Base-by-base conservation (phyloP, 371 early-diverging fungal genomes). In the Syncephalastrum monosporum region DNA sequence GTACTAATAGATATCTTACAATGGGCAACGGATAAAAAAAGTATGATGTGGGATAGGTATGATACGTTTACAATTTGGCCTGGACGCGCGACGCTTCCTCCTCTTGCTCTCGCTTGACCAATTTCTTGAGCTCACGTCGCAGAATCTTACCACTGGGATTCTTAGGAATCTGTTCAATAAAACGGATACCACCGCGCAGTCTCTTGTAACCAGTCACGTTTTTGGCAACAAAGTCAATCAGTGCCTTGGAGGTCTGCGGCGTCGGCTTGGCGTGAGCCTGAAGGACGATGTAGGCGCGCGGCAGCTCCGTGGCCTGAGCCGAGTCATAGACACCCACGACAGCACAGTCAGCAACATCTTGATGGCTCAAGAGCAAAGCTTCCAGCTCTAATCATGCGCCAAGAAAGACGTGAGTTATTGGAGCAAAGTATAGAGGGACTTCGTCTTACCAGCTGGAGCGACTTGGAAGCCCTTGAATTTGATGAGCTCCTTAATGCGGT, bases 141-240 rank as follows among this genome's bases (percentile, higher is more conserved):
- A 93, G 75, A 21, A 93, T 91, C 72, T 96, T 94, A 16, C 94
- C 96, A 45, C 88, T 75, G 0, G 91, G 75, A 33, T 82, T 82
- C 64, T 87, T 90, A 19, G 90, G 94, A 19, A 94, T 87, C 23
- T 66, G 74, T 5, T 79, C 75, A 4, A 88, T 78, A 60, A 91
- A 79, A 7, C 71, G 72, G 19, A 91, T 80, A 1, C 94, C 95
- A 13, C 93, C 95, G 16, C 92, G 77, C 43, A 95, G 66, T 49
- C 82, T 71, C 71, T 94, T 94, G 77, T 92, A 81, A 8, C 75
- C 72, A 0, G 90, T 85, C 0, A 91, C 88, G n/a, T 79, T 68
- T 0, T 55, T 60, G 21, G 78, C 76, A 8, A 92, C 78, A 77
- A 81, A 91, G 5, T 59, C 63, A 13, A 49, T 38, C 51, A 67